Base-by-base conservation (phyloP, 495 filamentous ascomycete genomes). In the Astrocystis sublimbata region DNA sequence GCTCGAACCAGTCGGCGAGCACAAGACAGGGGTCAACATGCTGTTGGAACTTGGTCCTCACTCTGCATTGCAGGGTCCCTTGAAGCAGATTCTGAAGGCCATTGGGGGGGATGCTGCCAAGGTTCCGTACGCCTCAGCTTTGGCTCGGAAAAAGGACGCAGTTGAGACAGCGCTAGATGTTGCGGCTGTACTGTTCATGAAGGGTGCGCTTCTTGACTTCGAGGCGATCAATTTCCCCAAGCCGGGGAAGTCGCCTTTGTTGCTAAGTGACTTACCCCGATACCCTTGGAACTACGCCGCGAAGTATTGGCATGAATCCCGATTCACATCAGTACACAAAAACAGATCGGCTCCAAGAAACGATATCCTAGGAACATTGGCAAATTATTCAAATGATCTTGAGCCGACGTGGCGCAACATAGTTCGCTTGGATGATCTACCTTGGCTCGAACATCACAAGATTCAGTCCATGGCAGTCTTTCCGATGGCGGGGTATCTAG, bases 1-100 rank as follows among this genome's bases (percentile, higher is more conserved):
- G 54, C 54, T 77, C 6, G 62, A 76, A 59, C 65, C 70, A 6
- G 66, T 76, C 13, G 70, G 65, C 65, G 70, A 55, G 8, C 66
- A 74, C 21, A 58, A 65, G 63, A 62, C 68, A 15, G 69, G 75
- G 2, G 72, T 80, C 9, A 80, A 77, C 43, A 73, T 81, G 64
- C 65, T 89, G 4, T 52, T 90, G 17, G 88, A 90, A 63, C 73
- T 89, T 23, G 88, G 89, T 0, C 87, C 89, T 19, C 88, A 91
- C 61, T 73, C 79, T 7, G 84, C 87, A 0, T 75, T 92, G 0
- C 77, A 83, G 50, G 84, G 83, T 0, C 86, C 87, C 2, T 66
- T 88, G 24, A 81, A 80, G 62, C 81, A 88, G 56, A 85, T 81
- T 6, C 62, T 88, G n/a, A 78, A 83, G 63, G 69, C 64, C 6